phyloP scores from a whole-genome alignment of 495 filamentous ascomycete species.

The Cudoniella acicularis region DNA sequence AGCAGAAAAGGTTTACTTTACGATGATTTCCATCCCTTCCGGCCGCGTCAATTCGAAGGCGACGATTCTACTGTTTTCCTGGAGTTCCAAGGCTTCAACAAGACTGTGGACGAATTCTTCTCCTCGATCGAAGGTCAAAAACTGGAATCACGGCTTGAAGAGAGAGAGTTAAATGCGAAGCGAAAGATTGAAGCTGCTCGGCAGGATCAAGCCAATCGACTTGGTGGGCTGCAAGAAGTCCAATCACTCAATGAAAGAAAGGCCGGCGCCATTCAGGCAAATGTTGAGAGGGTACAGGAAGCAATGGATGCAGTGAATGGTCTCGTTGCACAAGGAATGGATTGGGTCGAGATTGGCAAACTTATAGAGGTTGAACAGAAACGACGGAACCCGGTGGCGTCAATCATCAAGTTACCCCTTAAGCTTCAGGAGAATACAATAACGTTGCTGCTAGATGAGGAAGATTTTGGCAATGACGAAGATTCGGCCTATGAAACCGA shows the following conservation, averaged over 20 bases:
- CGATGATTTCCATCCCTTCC: conserved; percentile 94
- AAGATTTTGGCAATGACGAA: conserved; percentile 54
- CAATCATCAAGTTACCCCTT: conserved; percentile 81
- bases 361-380: conserved; percentile 83
- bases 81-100: conserved; percentile 80
- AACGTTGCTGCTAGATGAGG: conserved; percentile 74
- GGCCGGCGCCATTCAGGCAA: conserved; percentile 84
- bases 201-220: conserved; percentile 75
- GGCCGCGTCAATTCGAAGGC: conserved; percentile 75
- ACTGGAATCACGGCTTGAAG: conserved; percentile 74
- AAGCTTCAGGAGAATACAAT: conserved; percentile 86
- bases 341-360: conserved; percentile 87
- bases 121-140: conserved; percentile 94
- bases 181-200: conserved; percentile 77
- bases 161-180: conserved; percentile 76
- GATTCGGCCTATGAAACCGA: conserved; percentile 56
- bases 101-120: conserved; percentile 93
- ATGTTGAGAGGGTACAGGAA: conserved; percentile 83
- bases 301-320: conserved; percentile 88
- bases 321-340: conserved; percentile 87
- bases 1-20: conserved; percentile 59
- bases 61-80: conserved; percentile 61
- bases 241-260: conserved; percentile 86
- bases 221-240: conserved; percentile 73
- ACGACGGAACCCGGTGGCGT: conserved; percentile 77